Percentiles rank a stretch among this genome's conserved stretches.
phyloP scores from a whole-genome alignment of 768 basidiomycete species.

The Boletus huronensis region DNA sequence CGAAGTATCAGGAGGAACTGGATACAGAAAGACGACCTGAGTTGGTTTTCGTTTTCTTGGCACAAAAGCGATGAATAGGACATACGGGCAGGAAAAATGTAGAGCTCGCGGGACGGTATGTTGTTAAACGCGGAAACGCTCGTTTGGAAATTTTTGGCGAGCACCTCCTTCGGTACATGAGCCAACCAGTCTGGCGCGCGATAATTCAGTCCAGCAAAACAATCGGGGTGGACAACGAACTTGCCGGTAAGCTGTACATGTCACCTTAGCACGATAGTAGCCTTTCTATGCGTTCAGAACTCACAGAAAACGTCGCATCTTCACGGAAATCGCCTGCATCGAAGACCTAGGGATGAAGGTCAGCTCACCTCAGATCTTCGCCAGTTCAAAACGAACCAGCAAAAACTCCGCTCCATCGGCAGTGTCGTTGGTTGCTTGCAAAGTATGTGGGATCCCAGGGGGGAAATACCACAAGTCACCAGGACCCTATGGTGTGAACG shows the following conservation, averaged over 20 bases:
- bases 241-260: conserved; percentile 10
- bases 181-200: conserved; percentile 50
- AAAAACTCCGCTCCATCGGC: conserved; percentile 49
- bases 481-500: conserved; percentile 27
- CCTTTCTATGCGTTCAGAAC: not conserved
- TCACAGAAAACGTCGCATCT: conserved; percentile 46
- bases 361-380: not conserved
- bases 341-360: conserved; percentile 22
- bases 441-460: conserved; percentile 48
- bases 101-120: conserved; percentile 49
- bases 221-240: conserved; percentile 20
- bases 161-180: conserved; percentile 49
- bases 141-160: conserved; percentile 59
- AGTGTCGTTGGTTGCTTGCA: conserved; percentile 45
- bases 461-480: conserved; percentile 58
- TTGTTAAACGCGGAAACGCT: conserved; percentile 45
- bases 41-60: not conserved
- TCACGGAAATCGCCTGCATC: conserved; percentile 45
- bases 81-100: conserved; percentile 44
- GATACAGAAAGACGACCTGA: not conserved
- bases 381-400: conserved; percentile 24
- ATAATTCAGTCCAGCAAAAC: not conserved
- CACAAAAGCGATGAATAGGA: not conserved
- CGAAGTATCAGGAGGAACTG: conserved; percentile 35
- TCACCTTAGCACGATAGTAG: not conserved